A percentile compares a stretch with the other conserved stretches of the same genome.
These are phyloP conservation scores for Rhodotorula paludigena DNA, from an alignment of 768 basidiomycete genomes.

Conservation along the genomic window DNA sequence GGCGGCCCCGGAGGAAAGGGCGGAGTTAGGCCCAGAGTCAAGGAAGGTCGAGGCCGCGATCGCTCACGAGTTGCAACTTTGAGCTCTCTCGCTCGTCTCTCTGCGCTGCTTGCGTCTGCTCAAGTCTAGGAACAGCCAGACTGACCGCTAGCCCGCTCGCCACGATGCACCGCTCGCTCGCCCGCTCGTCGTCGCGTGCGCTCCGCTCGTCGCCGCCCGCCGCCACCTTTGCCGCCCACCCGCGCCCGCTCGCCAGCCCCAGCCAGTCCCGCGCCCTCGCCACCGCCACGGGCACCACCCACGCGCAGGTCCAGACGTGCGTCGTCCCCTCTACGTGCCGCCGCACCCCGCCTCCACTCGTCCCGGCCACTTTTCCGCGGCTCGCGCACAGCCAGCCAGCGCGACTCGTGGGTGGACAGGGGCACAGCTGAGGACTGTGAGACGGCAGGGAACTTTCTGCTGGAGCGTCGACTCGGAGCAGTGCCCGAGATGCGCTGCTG, in stretches of 20 bases:
- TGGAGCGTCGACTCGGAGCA: too few species aligned
- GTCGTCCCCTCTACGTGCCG: background rate
- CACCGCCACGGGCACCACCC: slow-evolving; percentile 9
- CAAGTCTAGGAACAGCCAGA: background rate
- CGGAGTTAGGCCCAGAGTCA: too few species aligned
- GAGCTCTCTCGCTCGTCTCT: background rate
- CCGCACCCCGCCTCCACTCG: background rate
- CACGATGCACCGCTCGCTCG: slow-evolving; percentile 30
- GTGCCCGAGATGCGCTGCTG: background rate
- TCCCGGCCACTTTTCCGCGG: background rate
- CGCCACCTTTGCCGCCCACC: background rate
- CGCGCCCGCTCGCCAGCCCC: background rate
- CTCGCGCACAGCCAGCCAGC: too few species aligned
- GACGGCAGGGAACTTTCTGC: too few species aligned
- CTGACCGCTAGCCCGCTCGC: too few species aligned
- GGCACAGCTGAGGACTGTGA: too few species aligned
- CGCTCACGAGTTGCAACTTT: too few species aligned
- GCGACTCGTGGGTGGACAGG: background rate
- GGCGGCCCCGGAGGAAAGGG: too few species aligned
- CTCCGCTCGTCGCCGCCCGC: slow-evolving; percentile 16
- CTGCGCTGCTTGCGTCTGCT: background rate
- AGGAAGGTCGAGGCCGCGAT: too few species aligned
- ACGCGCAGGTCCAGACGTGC: slow-evolving; percentile 28
- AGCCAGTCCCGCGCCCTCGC: slow-evolving; percentile 14
- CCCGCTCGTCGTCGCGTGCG: slow-evolving; percentile 16